Conservation (phyloP, 192 early-diverging fungal species). For the Dissophora globulifera region DNA sequence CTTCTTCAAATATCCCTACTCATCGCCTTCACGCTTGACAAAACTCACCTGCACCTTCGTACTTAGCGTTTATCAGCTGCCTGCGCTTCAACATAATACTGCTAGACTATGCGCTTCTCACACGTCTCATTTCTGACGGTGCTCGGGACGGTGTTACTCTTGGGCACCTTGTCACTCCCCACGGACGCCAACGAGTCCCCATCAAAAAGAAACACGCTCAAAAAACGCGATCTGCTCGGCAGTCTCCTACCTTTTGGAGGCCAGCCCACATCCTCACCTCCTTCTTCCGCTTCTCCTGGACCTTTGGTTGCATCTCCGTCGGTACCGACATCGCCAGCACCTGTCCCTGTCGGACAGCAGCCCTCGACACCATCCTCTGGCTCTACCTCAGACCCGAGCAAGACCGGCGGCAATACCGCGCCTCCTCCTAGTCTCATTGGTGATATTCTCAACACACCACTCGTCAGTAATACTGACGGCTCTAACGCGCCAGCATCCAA, state of each 20-base stretch:
- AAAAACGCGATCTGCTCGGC: conserved; percentile 5
- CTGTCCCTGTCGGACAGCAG: neutral
- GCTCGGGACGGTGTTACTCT: neutral
- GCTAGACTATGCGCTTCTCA: neutral
- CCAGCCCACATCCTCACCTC: neutral
- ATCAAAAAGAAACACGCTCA: neutral
- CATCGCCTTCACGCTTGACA: too few relatives aligned
- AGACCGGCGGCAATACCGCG: neutral
- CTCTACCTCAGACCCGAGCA: neutral
- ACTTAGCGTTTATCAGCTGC: too few relatives aligned
- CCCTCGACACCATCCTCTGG: neutral
- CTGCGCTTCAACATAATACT: too few relatives aligned
- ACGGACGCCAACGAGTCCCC: neutral
- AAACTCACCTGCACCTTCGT: too few relatives aligned
- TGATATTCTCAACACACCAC: conserved; percentile 5
- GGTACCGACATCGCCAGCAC: neutral
- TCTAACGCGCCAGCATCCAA: neutral
- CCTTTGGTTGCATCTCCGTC: neutral
- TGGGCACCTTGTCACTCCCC: neutral
- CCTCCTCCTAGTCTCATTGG: conserved; percentile 11
- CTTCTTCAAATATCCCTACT: too few relatives aligned
- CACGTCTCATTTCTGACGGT: neutral
- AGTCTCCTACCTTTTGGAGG: neutral
- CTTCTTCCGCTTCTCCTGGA: neutral
- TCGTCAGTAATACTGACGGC: neutral